These are phyloP conservation scores for Arbutus unedo DNA, from an alignment of 148 eudicot species.

Conservation along the genomic window DNA sequence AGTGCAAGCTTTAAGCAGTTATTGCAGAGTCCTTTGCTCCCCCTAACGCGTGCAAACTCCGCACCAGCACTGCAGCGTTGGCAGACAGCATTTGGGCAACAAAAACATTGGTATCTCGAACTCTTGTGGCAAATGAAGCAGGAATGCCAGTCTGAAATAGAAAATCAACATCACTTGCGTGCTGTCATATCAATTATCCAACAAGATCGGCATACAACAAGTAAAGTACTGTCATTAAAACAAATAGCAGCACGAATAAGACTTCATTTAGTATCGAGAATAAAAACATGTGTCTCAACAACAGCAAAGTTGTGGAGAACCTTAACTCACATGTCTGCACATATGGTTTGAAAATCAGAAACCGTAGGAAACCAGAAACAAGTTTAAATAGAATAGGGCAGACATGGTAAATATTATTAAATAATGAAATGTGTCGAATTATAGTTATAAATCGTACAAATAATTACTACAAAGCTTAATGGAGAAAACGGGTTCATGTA, in stretches of 20 bases:
- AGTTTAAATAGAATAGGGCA: no score
- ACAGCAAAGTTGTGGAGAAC: not conserved
- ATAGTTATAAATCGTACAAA: not conserved
- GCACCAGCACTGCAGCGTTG: conserved; percentile 39
- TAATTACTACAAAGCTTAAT: not conserved
- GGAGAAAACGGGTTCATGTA: no score
- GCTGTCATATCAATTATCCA: not conserved
- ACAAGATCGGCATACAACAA: not conserved
- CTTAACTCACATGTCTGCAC: not conserved
- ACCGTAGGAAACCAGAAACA: not conserved
- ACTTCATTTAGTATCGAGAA: not conserved
- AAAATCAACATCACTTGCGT: not conserved
- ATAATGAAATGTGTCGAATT: not conserved
- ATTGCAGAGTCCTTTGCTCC: conserved; percentile 64
- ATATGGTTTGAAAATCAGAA: not conserved
- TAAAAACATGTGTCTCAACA: not conserved
- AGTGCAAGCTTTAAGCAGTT: conserved; percentile 75
- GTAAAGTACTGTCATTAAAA: not conserved
- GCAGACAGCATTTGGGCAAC: conserved; percentile 74
- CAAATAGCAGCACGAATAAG: not conserved
- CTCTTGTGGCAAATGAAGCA: conserved; percentile 52
- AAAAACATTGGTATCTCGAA: conserved; percentile 50
- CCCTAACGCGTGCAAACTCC: conserved; percentile 44
- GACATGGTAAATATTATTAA: not conserved
- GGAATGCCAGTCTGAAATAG: conserved; percentile 54